phyloP scores from a whole-genome alignment of 2,329 filamentous ascomycete species.

The Penicillium sp. region DNA sequence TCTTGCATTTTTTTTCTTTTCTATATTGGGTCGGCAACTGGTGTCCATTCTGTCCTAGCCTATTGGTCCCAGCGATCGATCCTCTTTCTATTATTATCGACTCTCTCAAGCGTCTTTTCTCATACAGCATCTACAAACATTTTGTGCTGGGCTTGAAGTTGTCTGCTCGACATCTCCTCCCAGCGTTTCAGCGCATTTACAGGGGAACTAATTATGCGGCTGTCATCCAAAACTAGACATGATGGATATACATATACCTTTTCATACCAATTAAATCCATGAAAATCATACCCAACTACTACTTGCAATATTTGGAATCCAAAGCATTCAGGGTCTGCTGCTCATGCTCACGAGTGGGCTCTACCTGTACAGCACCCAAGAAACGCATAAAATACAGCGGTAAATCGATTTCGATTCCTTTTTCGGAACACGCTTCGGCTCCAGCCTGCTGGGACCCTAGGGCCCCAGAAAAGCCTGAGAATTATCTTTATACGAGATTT shows the following conservation, averaged over 20 bases:
- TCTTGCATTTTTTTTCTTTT: neutral
- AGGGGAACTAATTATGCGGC: constrained; percentile 6
- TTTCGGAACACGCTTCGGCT: neutral
- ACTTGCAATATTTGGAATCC: neutral
- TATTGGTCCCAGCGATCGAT: constrained; percentile 16
- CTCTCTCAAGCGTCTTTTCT: constrained; percentile 8
- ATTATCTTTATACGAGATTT: neutral
- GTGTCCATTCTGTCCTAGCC: constrained; percentile 12
- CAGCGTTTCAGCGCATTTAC: neutral
- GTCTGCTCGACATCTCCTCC: neutral
- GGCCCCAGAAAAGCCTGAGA: neutral
- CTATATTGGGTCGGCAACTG: constrained; percentile 9
- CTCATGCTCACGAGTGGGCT: neutral
- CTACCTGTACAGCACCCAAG: neutral
- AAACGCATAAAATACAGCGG: neutral
- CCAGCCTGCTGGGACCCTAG: neutral
- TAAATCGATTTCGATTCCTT: neutral
- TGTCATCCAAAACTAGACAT: constrained; percentile 5
- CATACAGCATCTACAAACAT: constrained; percentile 11
- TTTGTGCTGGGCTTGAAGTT: neutral
- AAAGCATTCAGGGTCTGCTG: neutral
- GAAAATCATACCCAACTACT: neutral
- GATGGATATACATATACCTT: constrained; percentile 3
- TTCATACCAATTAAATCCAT: neutral
- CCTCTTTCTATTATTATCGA: constrained; percentile 2